Base-by-base conservation (phyloP, 1,139 yeast species). In the Diutina catenulata region DNA sequence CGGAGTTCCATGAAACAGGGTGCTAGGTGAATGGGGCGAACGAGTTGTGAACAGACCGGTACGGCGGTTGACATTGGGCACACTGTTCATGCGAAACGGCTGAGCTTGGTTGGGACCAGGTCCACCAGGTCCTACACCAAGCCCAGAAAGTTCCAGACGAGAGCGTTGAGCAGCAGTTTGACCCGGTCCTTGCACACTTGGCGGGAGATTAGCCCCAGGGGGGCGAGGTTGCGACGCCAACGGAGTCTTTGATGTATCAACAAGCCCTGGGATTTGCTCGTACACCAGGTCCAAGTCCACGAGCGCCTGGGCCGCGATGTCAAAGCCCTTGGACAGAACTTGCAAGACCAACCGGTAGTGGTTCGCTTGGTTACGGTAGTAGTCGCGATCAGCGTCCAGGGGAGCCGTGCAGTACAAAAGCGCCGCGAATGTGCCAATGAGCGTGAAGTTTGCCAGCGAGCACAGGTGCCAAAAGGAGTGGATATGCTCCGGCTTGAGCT, bases 401-500 rank as follows among this genome's bases (percentile, higher is more conserved):
- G 67, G 59, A 1, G 87, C 62, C 0, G 88, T 77, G 24, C 76
- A 74, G 49, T 69, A 82, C 40, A 87, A 59, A 8, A 87, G 62
- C 0, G 93, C 80, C 0, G 95, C 94, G 66, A 87, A 87, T 0
- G 91, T 75, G 3, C 95, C 95, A 39, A 86, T 82, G 36, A 83
- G 59, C 3, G 94, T 78, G 45, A 87, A 75, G 50, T 81, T 83
- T 9, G 83, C 70, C 0, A 88, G 68, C 0, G 94, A 72, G 4
- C 87, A 76, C 2, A 87, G 74, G 55, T 82, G 91, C 95, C 95
- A 87, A 56, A 84, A 86, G 8, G 93, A 75, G 51, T 78, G 87
- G 38, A 82, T 71, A 51, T 86, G 94, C 46, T 84, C 94, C 3
- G 81, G 80, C 47, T 78, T 77, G 49, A 87, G 66, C 42, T 75